Conservation (phyloP, 2,329 filamentous ascomycete genomes). For the Paraconiothyrium sp. region DNA sequence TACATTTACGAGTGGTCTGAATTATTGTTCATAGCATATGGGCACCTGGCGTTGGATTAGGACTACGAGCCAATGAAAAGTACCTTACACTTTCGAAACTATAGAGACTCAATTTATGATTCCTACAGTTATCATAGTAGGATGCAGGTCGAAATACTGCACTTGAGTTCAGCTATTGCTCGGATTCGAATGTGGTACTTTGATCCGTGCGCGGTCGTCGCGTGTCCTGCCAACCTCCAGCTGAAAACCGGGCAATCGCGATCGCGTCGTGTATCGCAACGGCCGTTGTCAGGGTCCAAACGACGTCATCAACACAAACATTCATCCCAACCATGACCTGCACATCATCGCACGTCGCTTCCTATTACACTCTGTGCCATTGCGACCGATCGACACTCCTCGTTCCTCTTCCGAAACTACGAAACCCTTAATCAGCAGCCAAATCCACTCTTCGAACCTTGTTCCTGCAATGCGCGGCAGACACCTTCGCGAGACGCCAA, state of each 20-base stretch:
- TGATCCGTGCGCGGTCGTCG: not conserved
- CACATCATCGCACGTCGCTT: not conserved
- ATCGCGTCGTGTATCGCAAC: not conserved
- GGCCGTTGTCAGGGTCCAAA: not conserved
- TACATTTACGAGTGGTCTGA: not conserved
- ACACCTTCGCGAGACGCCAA: not conserved
- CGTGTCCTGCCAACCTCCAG: not conserved
- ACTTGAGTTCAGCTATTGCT: not conserved
- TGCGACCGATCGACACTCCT: not conserved
- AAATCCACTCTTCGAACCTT: not conserved
- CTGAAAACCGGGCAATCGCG: not conserved
- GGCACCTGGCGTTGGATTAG: not conserved
- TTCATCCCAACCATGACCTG: not conserved
- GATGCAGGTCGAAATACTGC: not conserved
- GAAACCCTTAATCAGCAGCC: not conserved
- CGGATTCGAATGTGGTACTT: not conserved
- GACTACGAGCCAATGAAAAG: not conserved
- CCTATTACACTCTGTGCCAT: conserved; percentile 9
- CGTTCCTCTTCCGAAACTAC: not conserved
- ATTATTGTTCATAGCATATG: not conserved
- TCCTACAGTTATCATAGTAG: not conserved
- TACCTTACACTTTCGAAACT: not conserved
- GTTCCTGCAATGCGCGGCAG: conserved; percentile 1
- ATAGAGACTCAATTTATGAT: not conserved
- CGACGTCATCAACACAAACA: not conserved